These are phyloP conservation scores for Asterophora parasitica DNA, from an alignment of 768 basidiomycete genomes.

Conservation along the genomic window DNA sequence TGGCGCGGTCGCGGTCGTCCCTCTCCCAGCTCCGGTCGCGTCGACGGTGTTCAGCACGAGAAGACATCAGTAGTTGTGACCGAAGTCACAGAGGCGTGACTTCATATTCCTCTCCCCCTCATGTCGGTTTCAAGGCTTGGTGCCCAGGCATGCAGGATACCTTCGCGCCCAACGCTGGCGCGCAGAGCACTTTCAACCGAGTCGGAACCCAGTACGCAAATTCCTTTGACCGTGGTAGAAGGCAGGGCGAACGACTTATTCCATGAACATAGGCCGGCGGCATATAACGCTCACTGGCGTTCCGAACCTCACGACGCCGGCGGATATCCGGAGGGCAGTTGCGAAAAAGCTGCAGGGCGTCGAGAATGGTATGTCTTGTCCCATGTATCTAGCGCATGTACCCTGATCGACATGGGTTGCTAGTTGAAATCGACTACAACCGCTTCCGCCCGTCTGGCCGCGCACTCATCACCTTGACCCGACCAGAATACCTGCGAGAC, in stretches of 20 bases:
- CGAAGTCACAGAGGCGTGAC: constrained; percentile 15
- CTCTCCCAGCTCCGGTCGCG: constrained; percentile 66
- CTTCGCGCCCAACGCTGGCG: background rate
- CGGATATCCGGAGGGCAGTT: constrained; percentile 11
- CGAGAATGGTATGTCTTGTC: constrained; percentile 29
- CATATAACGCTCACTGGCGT: constrained; percentile 10
- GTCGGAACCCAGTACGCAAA: background rate
- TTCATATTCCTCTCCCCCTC: background rate
- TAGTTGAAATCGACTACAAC: constrained; percentile 58
- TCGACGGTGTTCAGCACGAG: constrained; percentile 48
- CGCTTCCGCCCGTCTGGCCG: constrained; percentile 55
- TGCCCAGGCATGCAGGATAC: background rate
- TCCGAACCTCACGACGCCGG: constrained; percentile 8
- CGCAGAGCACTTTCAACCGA: background rate
- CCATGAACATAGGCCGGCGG: background rate
- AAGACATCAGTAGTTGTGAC: constrained; percentile 42
- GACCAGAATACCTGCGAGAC: constrained; percentile 37
- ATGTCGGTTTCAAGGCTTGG: constrained; percentile 10
- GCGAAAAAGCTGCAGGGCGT: constrained; percentile 7
- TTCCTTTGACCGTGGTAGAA: background rate
- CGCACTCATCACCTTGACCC: constrained; percentile 53
- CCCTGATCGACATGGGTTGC: background rate
- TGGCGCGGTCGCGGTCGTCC: constrained; percentile 42
- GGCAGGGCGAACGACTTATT: background rate
- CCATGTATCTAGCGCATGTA: background rate